A percentile compares a stretch with the other conserved stretches of the same genome.
Conservation (phyloP, 371 early-diverging fungal species). For the Saksenaea oblongispora region DNA sequence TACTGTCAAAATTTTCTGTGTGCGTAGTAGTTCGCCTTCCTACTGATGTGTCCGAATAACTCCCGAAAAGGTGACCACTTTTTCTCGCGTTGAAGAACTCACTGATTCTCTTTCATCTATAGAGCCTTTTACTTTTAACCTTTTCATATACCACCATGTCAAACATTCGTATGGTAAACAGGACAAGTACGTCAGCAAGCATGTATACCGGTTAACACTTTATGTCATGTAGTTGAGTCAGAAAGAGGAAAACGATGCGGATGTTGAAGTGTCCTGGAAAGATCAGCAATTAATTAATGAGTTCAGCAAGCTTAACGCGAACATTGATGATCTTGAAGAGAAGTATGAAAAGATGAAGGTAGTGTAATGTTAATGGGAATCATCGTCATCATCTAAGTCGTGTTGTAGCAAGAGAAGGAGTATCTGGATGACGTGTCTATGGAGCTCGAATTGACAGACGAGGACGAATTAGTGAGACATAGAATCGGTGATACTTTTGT, state of each 20-base stretch:
- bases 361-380: neutral
- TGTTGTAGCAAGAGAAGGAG: slow-evolving; percentile 76
- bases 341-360: slow-evolving; percentile 83
- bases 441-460: slow-evolving; percentile 93
- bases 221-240: slow-evolving; percentile 47
- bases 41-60: too few species aligned
- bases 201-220: neutral
- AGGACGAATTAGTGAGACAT: slow-evolving; percentile 85
- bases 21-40: too few species aligned
- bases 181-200: neutral
- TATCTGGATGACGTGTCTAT: slow-evolving; percentile 87
- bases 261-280: slow-evolving; percentile 90
- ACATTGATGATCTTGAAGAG: slow-evolving; percentile 79
- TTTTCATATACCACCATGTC: slow-evolving; percentile 10
- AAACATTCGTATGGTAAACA: slow-evolving; percentile 19
- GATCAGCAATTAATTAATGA: slow-evolving; percentile 95
- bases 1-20: too few species aligned
- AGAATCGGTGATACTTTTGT: slow-evolving; percentile 91
- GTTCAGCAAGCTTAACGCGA: slow-evolving; percentile 85
- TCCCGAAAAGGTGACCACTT: too few species aligned
- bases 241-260: slow-evolving; percentile 79
- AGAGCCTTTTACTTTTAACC: too few species aligned
- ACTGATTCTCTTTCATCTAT: too few species aligned
- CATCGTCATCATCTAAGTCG: neutral
- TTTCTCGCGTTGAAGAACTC: too few species aligned